Conservation (phyloP, 495 filamentous ascomycete genomes). For the Penicillium odoratum region DNA sequence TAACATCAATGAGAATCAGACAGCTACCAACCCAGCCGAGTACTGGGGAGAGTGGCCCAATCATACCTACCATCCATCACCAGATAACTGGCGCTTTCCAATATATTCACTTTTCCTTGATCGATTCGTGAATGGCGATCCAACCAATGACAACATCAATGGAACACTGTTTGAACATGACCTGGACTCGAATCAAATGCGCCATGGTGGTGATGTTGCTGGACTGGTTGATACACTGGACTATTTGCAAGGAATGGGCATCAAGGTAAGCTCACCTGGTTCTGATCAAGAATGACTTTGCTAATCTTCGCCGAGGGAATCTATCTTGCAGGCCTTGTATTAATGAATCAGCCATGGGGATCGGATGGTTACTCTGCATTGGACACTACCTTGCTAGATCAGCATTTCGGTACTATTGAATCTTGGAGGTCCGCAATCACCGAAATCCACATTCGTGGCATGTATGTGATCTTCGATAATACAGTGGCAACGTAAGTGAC, state of each 20-base stretch:
- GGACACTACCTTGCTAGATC: constrained; percentile 69
- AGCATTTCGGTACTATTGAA: constrained; percentile 65
- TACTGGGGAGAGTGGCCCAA: constrained; percentile 62
- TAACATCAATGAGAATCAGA: constrained; percentile 64
- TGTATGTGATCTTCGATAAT: constrained; percentile 74
- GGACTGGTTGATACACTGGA: constrained; percentile 67
- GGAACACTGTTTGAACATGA: constrained; percentile 70
- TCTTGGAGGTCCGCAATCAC: constrained; percentile 63
- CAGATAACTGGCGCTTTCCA: constrained; percentile 69
- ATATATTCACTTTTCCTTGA: constrained; percentile 73
- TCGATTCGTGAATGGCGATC: constrained; percentile 71
- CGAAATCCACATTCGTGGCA: constrained; percentile 63
- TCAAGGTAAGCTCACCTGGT: constrained; percentile 51
- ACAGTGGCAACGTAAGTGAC: constrained; percentile 66
- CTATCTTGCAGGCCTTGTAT: constrained; percentile 66
- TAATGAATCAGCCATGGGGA: constrained; percentile 73
- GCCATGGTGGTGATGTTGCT: constrained; percentile 70
- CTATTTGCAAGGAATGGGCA: constrained; percentile 74
- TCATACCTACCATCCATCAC: constrained; percentile 57
- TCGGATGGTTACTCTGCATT: constrained; percentile 67
- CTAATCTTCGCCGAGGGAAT: constrained; percentile 46
- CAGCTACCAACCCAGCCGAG: constrained; percentile 57
- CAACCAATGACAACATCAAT: constrained; percentile 70
- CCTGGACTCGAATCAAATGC: constrained; percentile 65
- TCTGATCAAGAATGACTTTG: background rate